Conservation (phyloP, 1,284 basidiomycete species). For the Porodaedalea pini region DNA sequence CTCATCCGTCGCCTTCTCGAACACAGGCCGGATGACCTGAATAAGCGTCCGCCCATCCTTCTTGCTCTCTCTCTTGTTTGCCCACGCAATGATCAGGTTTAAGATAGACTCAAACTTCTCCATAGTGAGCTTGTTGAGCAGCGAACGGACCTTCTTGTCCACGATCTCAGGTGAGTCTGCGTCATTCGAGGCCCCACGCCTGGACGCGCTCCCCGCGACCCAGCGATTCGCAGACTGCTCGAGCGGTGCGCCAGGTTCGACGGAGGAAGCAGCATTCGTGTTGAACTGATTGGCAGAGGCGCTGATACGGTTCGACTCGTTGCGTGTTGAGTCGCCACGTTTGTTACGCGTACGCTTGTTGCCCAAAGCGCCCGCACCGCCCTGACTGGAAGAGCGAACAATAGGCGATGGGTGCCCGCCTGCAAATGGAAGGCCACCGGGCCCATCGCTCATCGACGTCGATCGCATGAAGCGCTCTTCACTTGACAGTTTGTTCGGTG, state of each 20-base stretch:
- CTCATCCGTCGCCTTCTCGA: too few relatives aligned
- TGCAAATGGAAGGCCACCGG: too few relatives aligned
- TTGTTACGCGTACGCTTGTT: slow-evolving; percentile 67
- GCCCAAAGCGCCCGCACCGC: slow-evolving; percentile 41
- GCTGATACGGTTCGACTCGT: slow-evolving; percentile 36
- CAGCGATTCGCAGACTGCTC: too few relatives aligned
- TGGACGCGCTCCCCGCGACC: too few relatives aligned
- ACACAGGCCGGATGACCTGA: too few relatives aligned
- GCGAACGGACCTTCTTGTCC: slow-evolving; percentile 88
- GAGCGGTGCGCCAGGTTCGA: too few relatives aligned
- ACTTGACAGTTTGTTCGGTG: too few relatives aligned
- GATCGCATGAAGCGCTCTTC: too few relatives aligned
- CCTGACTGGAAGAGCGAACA: slow-evolving; percentile 76
- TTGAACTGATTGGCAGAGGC: slow-evolving; percentile 21
- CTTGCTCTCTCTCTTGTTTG: slow-evolving; percentile 90
- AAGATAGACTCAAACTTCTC: slow-evolving; percentile 96
- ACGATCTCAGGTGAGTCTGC: too few relatives aligned
- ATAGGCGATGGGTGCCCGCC: too few relatives aligned
- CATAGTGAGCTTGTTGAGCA: slow-evolving; percentile 96
- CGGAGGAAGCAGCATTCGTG: slow-evolving; percentile 46
- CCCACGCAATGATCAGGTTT: slow-evolving; percentile 88
- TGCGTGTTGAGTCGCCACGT: slow-evolving; percentile 63
- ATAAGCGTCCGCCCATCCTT: slow-evolving; percentile 89
- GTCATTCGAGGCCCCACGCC: too few relatives aligned
- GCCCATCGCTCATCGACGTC: too few relatives aligned